These are phyloP conservation scores for Arachnopeziza araneosa DNA, from an alignment of 2,329 filamentous ascomycete species.

Conservation along the genomic window DNA sequence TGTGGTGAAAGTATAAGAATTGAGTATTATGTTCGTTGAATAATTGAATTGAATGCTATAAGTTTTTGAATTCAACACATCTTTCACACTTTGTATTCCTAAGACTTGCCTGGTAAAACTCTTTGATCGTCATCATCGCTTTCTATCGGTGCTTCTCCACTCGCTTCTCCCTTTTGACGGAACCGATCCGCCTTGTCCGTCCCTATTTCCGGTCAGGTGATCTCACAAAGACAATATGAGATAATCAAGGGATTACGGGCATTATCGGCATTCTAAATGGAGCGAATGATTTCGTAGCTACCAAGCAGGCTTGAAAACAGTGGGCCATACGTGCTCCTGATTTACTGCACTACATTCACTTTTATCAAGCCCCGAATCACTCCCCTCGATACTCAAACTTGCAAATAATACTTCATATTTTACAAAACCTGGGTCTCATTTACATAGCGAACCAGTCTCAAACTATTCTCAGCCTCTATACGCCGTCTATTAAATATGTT, in stretches of 20 bases:
- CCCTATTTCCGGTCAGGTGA: neutral
- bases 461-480: neutral
- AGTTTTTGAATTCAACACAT: neutral
- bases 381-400: neutral
- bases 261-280: neutral
- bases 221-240: neutral
- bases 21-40: neutral
- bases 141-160: neutral
- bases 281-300: neutral
- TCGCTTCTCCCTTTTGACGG: neutral
- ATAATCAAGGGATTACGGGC: neutral
- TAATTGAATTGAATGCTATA: neutral
- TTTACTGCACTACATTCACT: neutral
- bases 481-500: slow-evolving; percentile 16
- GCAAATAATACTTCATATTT: neutral
- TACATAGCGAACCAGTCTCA: too few relatives aligned
- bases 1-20: neutral
- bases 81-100: neutral
- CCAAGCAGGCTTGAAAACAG: neutral
- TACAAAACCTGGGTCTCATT: too few relatives aligned
- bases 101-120: neutral
- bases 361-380: neutral
- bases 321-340: neutral
- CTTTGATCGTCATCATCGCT: neutral
- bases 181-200: neutral